Evolutionary conservation across 768 basidiomycete genomes (phyloP), one percentile per base, ranked within the genome.

Genomic region (Amylocystis lapponica): DNA sequence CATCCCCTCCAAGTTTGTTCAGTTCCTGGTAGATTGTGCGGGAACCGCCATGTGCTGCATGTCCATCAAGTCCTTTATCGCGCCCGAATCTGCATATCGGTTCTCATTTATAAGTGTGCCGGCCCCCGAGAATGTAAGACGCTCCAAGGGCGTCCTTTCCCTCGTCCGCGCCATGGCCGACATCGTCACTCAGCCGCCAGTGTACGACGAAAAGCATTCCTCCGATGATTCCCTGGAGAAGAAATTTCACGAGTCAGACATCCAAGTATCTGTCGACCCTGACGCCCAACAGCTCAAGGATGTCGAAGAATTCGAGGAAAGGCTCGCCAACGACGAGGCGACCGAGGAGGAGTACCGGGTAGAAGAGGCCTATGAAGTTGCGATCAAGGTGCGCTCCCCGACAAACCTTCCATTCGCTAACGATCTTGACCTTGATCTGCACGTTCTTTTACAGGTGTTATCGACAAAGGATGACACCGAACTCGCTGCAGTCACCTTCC

Each of bases 401-500:
- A 48, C 45, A 37, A 30, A 57, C 54, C 13, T 25, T 54, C 9
- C 34, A 10, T 36, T 21, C 9, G 10, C 13, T 36, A 11, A 22
- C 25, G n/a, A n/a, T n/a, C n/a, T n/a, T n/a, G n/a, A n/a, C n/a
- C n/a, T n/a, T n/a, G n/a, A n/a, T n/a, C n/a, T n/a, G n/a, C n/a
- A n/a, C 31, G 26, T 37, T n/a, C n/a, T n/a, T n/a, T n/a, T n/a
- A 6, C 25, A 66, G 59, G 66, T 68, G 31, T 45, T 69, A 41
- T 56, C 60, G 11, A 55, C 56, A 2, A 52, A 55, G 10, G 68
- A 69, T 45, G 66, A 69, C 36, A 62, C 66, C 11, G 57, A 58
- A 17, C 55, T 63, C 30, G 72, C 68, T 0, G 61, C 66, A 0
- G 70, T 72, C 49, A 79, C 77, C 1, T 76, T 80, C 59, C 62